Base-by-base conservation (phyloP, 257 asterid genomes). In the Linaria vulgaris region DNA sequence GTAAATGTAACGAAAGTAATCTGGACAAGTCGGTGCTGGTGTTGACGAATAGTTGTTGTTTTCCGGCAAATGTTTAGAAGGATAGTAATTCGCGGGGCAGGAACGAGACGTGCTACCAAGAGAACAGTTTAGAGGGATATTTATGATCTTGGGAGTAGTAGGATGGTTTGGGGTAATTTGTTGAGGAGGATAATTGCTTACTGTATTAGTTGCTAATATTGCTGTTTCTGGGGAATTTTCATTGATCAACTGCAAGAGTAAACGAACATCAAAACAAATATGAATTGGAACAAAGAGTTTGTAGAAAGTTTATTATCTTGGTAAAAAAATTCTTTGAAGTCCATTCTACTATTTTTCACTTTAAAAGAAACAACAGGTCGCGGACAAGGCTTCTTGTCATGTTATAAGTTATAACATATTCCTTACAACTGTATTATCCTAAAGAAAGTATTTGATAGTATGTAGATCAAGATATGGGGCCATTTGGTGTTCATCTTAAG, bases 81-180 rank as follows among this genome's bases (percentile, higher is more conserved):
- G 88, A 53, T 79, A 78, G 72, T 87, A 85, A 30, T 78, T 67
- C 24, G 83, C 72, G 1, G 95, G 90, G 72, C 96, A 90, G 12
- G 78, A 74, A 48, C 64, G 78, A 45, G 85, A 34, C 12, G 3
- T 39, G 64, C 61, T 76, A 9, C 71, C 73, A 9, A 38, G 41
- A 24, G 85, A 74, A 62, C 97, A 90, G 48, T 85, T 87, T 8
- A 90, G 68, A 2, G 78, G 92, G 68, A 76, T 68, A 25, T 78
- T 56, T 58, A 73, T 13, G 56, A 38, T 5, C 56, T 76, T 62
- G 39, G 76, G 80, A 43, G 74, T 25, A 15, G 24, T 11, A 53
- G 50, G 69, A 63, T 52, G 27, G 34, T 46, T 70, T 45, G 63
- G 62, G 10, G 78, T 12, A 41, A 50, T 3, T 45, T 50, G 49